Evolutionary conservation across 1,139 yeast genomes (phyloP).

Genomic region (Geotrichum restrictum): DNA sequence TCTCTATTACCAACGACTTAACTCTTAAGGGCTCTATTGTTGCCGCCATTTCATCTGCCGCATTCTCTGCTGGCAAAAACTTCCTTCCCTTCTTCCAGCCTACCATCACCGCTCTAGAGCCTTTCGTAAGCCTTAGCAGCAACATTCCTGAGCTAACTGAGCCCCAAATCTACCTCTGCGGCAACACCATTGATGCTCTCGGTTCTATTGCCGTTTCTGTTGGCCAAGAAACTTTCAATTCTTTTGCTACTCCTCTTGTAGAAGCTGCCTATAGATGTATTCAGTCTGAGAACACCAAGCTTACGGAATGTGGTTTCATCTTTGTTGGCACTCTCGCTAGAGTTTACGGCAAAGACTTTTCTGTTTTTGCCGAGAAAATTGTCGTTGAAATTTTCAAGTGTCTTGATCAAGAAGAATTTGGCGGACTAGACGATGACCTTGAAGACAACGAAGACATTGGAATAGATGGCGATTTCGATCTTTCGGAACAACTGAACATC

Average conservation of each 20-base stretch:
- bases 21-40: conserved; percentile 83
- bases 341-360: conserved; percentile 86
- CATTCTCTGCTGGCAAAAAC: conserved; percentile 87
- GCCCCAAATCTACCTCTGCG: conserved; percentile 56
- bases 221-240: conserved; percentile 81
- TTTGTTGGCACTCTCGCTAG: conserved; percentile 92
- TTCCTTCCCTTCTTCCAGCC: conserved; percentile 81
- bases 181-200: conserved; percentile 86
- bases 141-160: conserved; percentile 34
- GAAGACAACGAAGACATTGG: conserved; percentile 33
- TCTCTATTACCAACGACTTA: conserved; percentile 58
- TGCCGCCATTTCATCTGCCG: conserved; percentile 95
- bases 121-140: conserved; percentile 56
- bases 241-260: conserved; percentile 82
- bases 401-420: conserved; percentile 60
- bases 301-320: conserved; percentile 92
- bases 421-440: conserved; percentile 35
- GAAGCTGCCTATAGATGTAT: conserved; percentile 83
- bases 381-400: conserved; percentile 82
- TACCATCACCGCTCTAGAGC: conserved; percentile 76
- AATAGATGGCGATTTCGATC: conserved; percentile 43
- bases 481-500: conserved; percentile 70
- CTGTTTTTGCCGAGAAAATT: conserved; percentile 76
- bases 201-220: conserved; percentile 97
- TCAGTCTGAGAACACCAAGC: conserved; percentile 71